A percentile compares a stretch with the other conserved stretches of the same genome.
Evolutionary conservation across 148 eudicot genomes (phyloP).

Genomic region (Camellia sinensis): DNA sequence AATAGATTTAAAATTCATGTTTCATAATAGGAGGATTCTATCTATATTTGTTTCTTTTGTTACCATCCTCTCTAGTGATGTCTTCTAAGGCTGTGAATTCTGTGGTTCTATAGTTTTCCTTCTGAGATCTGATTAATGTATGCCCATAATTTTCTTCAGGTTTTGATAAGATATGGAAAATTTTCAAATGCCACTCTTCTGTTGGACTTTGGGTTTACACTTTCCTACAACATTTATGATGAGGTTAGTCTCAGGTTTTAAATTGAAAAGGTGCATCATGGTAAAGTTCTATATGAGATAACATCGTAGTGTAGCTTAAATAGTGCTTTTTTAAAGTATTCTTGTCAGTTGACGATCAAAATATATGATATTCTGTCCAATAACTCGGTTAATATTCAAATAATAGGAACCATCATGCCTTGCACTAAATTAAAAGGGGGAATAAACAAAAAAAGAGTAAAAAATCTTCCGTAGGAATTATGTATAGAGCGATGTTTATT

Average conservation of each 20-base stretch:
- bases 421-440: too few species aligned
- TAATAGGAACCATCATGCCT: too few species aligned
- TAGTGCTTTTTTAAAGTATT: background rate
- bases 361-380: too few species aligned
- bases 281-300: background rate
- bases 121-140: constrained; percentile 1
- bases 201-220: constrained; percentile 78
- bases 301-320: background rate
- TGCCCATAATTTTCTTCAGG: constrained; percentile 33
- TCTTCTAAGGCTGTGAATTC: background rate
- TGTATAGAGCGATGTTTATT: background rate
- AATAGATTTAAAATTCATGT: constrained; percentile 1
- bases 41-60: background rate
- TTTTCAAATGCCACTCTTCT: constrained; percentile 68
- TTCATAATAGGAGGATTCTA: background rate
- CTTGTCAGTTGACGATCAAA: background rate
- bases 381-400: too few species aligned
- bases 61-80: background rate
- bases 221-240: constrained; percentile 59
- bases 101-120: background rate
- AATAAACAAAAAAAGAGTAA: too few species aligned
- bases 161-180: constrained; percentile 76
- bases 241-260: constrained; percentile 53
- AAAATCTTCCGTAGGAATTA: too few species aligned
- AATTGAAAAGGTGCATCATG: background rate